Evolutionary conservation across 257 asterid species (phyloP).

Genomic region (Avicennia marina): DNA sequence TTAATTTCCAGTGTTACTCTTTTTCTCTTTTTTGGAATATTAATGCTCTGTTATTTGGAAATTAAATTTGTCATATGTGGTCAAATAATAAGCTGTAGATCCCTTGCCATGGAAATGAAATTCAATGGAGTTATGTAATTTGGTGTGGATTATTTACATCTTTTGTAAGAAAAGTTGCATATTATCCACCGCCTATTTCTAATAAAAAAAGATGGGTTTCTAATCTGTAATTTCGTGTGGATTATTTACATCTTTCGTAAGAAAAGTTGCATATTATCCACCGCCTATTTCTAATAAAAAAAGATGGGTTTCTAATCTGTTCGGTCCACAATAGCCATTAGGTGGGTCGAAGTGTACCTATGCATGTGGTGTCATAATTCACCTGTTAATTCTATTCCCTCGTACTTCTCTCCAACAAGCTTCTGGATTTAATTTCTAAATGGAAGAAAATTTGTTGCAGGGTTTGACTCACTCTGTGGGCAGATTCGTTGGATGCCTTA

Average conservation of each 20-base stretch:
- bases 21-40: background rate
- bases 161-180: constrained; percentile 17
- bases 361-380: background rate
- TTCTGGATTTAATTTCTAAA: background rate
- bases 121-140: background rate
- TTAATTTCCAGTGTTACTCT: background rate
- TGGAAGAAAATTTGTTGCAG: background rate
- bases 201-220: constrained; percentile 13
- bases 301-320: constrained; percentile 5
- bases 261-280: constrained; percentile 43
- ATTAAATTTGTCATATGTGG: background rate
- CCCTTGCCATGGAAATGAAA: background rate
- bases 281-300: constrained; percentile 20
- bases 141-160: background rate
- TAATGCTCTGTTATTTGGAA: background rate
- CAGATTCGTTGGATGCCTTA: constrained; percentile 3
- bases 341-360: constrained; percentile 25
- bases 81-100: background rate
- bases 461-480: constrained; percentile 14
- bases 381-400: background rate
- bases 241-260: constrained; percentile 4
- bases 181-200: constrained; percentile 33
- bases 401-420: background rate
- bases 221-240: no score
- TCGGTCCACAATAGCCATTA: constrained; percentile 36